Base-by-base conservation (phyloP, 2,329 filamentous ascomycete species). In the Parasarocladium wereldwijsianum region DNA sequence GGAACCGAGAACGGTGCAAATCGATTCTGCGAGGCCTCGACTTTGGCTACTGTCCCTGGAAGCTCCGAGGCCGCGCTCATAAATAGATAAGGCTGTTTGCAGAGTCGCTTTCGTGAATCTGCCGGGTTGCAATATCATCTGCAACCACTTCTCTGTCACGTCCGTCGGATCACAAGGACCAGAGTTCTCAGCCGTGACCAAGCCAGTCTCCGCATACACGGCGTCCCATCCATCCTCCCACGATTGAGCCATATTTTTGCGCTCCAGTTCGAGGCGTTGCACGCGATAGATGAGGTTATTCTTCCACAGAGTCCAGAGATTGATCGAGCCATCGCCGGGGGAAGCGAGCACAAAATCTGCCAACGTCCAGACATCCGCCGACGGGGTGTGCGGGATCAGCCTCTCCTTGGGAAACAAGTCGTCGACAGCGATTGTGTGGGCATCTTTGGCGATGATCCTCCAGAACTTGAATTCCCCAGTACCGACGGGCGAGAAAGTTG, bases 401-500 rank as follows among this genome's bases (percentile, higher is more conserved):
- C 43, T 43, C 27, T 48, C 43, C 22, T 65, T 59, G 0, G 79
- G 68, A 40, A 81, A 85, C 14, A 83, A 57, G 41, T 92, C 83
- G 37, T 73, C 67, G 10, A 92, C 62, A 7, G 74, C 63, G 13
- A 84, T 50, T 3, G 58, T 62, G 42, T 78, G 64, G 41, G 67
- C 67, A 31, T 76, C 70, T 40, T 75, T 70, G 12, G 79, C 69
- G 31, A 70, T 70, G n/a, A 73, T 54, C 39, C 59, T 65, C 83
- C 86, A 98, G 47, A 98, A 86, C 51, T 93, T 96, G 64, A 98
- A 96, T 47, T 87, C 78, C 20, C 90, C 81, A 23, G 76, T 70
- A 17, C 85, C 80, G 38, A 90, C 73, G 1, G 90, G 87, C 8
- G 86, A 94, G 51, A 85, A 93, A 7, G 84, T 87, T 21, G 83